These are phyloP conservation scores for Zoysia japonica DNA, from an alignment of 176 grass and related monocot species.

Conservation along the genomic window DNA sequence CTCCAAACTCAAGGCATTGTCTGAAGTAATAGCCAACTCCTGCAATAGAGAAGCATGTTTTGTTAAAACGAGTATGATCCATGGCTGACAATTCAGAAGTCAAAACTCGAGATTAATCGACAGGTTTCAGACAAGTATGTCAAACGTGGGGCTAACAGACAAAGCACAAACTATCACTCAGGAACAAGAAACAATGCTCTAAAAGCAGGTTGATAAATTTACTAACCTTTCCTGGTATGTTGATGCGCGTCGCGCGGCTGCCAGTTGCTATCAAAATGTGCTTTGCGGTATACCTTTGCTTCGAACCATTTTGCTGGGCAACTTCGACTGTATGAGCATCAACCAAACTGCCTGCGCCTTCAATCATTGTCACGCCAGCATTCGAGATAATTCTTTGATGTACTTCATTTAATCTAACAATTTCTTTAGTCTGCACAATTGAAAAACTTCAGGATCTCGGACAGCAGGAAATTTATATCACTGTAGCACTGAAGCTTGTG, in stretches of 20 bases:
- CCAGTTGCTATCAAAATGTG: slow-evolving; percentile 91
- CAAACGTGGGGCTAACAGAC: not conserved
- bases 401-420: slow-evolving; percentile 76
- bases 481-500: not conserved
- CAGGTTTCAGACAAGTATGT: not conserved
- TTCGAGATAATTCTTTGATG: slow-evolving; percentile 68
- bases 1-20: slow-evolving; percentile 95
- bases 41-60: slow-evolving; percentile 33
- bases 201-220: not conserved
- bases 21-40: slow-evolving; percentile 96
- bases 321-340: slow-evolving; percentile 80
- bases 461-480: not conserved
- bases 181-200: not conserved
- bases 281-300: slow-evolving; percentile 62
- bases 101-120: not conserved
- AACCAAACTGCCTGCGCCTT: slow-evolving; percentile 80
- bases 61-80: not conserved
- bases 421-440: slow-evolving; percentile 72
- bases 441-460: not conserved
- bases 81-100: not conserved
- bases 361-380: slow-evolving; percentile 78
- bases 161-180: not conserved
- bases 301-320: slow-evolving; percentile 60
- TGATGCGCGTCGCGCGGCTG: slow-evolving; percentile 60
- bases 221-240: slow-evolving; percentile 92